Conservation (phyloP, 768 basidiomycete genomes). For the Suillus fuscotomentosus region DNA sequence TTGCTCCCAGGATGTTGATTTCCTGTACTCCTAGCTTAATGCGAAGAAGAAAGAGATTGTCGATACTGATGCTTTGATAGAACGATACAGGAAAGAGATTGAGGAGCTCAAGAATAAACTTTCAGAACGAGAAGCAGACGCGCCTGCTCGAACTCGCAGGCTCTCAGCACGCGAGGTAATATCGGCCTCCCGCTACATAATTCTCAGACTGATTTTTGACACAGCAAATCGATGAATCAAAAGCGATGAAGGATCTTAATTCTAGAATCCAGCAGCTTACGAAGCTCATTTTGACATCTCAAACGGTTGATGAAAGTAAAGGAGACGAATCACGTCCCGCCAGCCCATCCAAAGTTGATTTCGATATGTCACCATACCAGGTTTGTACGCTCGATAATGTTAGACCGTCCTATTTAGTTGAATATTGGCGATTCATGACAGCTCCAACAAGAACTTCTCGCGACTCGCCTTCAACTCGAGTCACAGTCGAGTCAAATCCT, state of each 20-base stretch:
- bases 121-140: slow-evolving; percentile 66
- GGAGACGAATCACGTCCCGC: slow-evolving; percentile 72
- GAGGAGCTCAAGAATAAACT: slow-evolving; percentile 81
- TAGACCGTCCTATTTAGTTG: not conserved
- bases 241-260: slow-evolving; percentile 83
- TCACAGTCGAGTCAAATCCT: slow-evolving; percentile 82
- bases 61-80: slow-evolving; percentile 90
- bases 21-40: slow-evolving; percentile 38
- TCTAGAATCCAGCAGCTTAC: slow-evolving; percentile 78
- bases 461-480: slow-evolving; percentile 73
- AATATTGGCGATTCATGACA: slow-evolving; percentile 24
- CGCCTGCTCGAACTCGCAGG: slow-evolving; percentile 40
- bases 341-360: slow-evolving; percentile 88
- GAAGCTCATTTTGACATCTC: slow-evolving; percentile 82
- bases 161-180: slow-evolving; percentile 46
- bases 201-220: not conserved
- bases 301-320: slow-evolving; percentile 69
- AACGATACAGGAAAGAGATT: slow-evolving; percentile 93
- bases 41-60: slow-evolving; percentile 94
- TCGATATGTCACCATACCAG: slow-evolving; percentile 86
- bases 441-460: slow-evolving; percentile 87
- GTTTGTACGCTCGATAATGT: slow-evolving; percentile 31
- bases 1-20: not conserved
- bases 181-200: not conserved
- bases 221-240: slow-evolving; percentile 81